Conservation (phyloP, 805 yeast species). For the Groenewaldozyma salmanticensis region DNA sequence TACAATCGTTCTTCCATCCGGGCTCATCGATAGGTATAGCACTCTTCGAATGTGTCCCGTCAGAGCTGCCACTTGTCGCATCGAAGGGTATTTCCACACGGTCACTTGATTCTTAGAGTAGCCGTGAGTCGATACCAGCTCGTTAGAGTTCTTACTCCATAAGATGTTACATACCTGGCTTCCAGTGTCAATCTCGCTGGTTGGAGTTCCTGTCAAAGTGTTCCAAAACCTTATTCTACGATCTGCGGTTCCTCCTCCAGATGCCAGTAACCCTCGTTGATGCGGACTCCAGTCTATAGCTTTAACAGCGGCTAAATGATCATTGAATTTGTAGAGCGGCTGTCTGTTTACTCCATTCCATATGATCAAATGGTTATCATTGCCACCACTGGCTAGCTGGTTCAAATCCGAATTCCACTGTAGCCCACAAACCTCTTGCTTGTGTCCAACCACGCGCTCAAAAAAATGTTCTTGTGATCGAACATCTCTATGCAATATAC, state of each 20-base stretch:
- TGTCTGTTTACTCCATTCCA: conserved; percentile 71
- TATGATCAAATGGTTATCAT: conserved; percentile 75
- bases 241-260: conserved; percentile 97
- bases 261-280: conserved; percentile 83
- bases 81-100: conserved; percentile 86
- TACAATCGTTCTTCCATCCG: conserved; percentile 93
- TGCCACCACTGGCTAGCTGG: conserved; percentile 90
- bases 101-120: conserved; percentile 83
- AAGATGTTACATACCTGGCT: conserved; percentile 91
- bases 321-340: conserved; percentile 67
- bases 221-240: conserved; percentile 88
- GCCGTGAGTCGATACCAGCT: conserved; percentile 91
- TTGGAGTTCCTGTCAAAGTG: conserved; percentile 61
- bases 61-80: conserved; percentile 87
- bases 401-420: conserved; percentile 90
- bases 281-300: conserved; percentile 98
- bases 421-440: conserved; percentile 94
- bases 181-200: conserved; percentile 84
- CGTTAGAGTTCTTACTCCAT: conserved; percentile 90
- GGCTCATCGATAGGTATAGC: conserved; percentile 77
- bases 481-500: conserved; percentile 85
- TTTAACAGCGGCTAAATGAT: conserved; percentile 91
- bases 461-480: conserved; percentile 76
- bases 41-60: conserved; percentile 95
- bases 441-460: conserved; percentile 61